A percentile compares a stretch with the other conserved stretches of the same genome.
Conservation (phyloP, 306 rosid genomes). For the Rosa persica region DNA sequence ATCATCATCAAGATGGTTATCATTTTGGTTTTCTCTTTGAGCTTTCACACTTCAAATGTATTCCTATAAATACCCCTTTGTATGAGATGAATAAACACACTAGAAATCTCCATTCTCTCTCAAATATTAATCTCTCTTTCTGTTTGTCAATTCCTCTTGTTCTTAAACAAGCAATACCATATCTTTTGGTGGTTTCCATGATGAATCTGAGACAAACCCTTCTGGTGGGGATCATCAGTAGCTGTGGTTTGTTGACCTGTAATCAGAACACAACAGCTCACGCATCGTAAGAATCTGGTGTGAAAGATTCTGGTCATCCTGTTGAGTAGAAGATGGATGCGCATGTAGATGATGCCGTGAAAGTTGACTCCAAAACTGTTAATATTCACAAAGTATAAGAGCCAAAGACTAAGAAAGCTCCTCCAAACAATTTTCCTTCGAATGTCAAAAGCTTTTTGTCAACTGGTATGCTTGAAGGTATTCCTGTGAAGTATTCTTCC, state of each 20-base stretch:
- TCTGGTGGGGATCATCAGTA: slow-evolving; percentile 65
- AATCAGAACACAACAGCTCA: slow-evolving; percentile 59
- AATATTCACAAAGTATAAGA: slow-evolving; percentile 54
- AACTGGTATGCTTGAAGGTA: slow-evolving; percentile 91
- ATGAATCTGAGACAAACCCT: slow-evolving; percentile 52
- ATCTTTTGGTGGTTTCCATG: slow-evolving; percentile 71
- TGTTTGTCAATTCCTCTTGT: too few relatives aligned
- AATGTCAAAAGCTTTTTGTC: slow-evolving; percentile 94
- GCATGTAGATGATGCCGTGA: slow-evolving; percentile 44
- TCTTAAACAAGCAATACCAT: slow-evolving; percentile 56
- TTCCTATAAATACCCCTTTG: too few relatives aligned
- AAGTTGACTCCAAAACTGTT: slow-evolving; percentile 45
- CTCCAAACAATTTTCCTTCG: slow-evolving; percentile 88
- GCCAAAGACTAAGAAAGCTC: slow-evolving; percentile 70
- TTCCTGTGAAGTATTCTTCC: slow-evolving; percentile 82
- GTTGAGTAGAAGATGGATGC: slow-evolving; percentile 44
- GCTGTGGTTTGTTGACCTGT: slow-evolving; percentile 58
- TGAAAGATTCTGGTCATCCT: slow-evolving; percentile 49
- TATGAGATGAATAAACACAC: too few relatives aligned
- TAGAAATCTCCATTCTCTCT: too few relatives aligned
- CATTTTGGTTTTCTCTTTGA: too few relatives aligned
- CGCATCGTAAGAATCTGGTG: slow-evolving; percentile 45
- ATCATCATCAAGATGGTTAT: too few relatives aligned
- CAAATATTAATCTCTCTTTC: too few relatives aligned
- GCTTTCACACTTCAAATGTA: too few relatives aligned